Base-by-base conservation (phyloP, 495 filamentous ascomycete species). In the Annulohypoxylon maeteangense region DNA sequence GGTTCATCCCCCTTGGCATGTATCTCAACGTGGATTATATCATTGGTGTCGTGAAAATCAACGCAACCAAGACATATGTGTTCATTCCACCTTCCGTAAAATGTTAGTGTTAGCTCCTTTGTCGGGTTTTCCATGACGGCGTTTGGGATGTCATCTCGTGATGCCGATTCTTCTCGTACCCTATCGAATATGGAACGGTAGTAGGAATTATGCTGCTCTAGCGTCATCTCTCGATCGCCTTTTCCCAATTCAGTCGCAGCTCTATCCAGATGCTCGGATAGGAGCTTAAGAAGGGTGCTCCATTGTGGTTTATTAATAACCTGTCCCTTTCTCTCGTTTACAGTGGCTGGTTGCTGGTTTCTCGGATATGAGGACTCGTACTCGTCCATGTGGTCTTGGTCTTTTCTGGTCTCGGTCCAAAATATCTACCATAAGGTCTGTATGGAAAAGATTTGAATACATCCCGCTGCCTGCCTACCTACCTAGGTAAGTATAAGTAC, bases 91-190 rank as follows among this genome's bases (percentile, higher is more conserved):
- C 18, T 53, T 0, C n/a, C 50, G 40, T 57, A 45, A 16, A 65
- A 65, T 12, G 40, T 56, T 11, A 65, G 29, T 1, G n/a, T 56
- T 10, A 65, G 11, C 11, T 40, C 45, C 40, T 65, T 10, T 8
- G 27, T 32, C 8, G 62, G 62, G 31, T 20, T 7, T 4, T 48
- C 25, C 62, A 65, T 65, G 16, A 65, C 10, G 14, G 62, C 38
- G 14, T 57, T 65, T 4, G 62, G 62, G 8, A 65, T 65, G n/a
- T 65, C 62, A 14, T 38, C 27, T 12, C 62, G 36, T 10, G 27
- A 36, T 27, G 27, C 40, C 34, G 20, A 20, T 18, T 65, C 62
- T 47, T 48, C 18, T n/a, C 38, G 25, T 16, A 65, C 6, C 16
- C 25, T 47, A 4, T 56, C 16, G 22, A 65, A 65, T 10, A 48